A percentile compares a stretch with the other conserved stretches of the same genome.
Evolutionary conservation across 2,329 filamentous ascomycete genomes (phyloP).

Genomic region (Phaeophleospora eucalypticola): DNA sequence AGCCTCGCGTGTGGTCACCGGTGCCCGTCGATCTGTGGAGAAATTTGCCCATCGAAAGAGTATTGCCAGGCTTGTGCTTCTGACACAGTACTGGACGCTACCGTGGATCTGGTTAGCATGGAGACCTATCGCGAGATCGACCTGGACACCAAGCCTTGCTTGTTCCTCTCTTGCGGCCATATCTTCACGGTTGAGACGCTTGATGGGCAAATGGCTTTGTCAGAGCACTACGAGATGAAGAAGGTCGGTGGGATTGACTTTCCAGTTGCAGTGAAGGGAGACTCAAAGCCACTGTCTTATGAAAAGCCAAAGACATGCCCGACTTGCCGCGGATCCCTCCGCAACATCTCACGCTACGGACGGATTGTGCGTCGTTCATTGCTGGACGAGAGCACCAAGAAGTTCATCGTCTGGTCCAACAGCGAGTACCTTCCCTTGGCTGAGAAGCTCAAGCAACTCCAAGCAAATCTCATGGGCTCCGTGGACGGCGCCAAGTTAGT

Average conservation of each 20-base stretch:
- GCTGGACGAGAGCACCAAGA: constrained; percentile 61
- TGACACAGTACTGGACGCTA: constrained; percentile 41
- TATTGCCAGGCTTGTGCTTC: constrained; percentile 57
- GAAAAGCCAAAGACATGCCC: constrained; percentile 52
- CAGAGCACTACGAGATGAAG: constrained; percentile 46
- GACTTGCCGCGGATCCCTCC: constrained; percentile 56
- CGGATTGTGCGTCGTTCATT: constrained; percentile 57
- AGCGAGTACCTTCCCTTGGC: constrained; percentile 40
- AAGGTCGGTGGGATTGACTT: neutral
- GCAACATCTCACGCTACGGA: constrained; percentile 58
- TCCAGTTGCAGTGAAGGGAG: constrained; percentile 19
- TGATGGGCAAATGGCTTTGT: constrained; percentile 58
- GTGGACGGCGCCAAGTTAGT: constrained; percentile 2
- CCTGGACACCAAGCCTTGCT: constrained; percentile 56
- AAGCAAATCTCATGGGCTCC: constrained; percentile 11
- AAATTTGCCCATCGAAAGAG: constrained; percentile 50
- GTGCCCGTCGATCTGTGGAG: constrained; percentile 63
- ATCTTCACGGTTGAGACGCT: constrained; percentile 57
- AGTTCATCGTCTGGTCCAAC: constrained; percentile 56
- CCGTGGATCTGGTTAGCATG: constrained; percentile 57
- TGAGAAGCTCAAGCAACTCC: constrained; percentile 26
- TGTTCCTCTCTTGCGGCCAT: constrained; percentile 62
- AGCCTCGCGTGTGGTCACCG: constrained; percentile 56
- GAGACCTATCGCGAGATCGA: constrained; percentile 55
- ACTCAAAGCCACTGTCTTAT: constrained; percentile 47